Conservation (phyloP, 441 rosid genomes). For the Erysimum pusillum region DNA sequence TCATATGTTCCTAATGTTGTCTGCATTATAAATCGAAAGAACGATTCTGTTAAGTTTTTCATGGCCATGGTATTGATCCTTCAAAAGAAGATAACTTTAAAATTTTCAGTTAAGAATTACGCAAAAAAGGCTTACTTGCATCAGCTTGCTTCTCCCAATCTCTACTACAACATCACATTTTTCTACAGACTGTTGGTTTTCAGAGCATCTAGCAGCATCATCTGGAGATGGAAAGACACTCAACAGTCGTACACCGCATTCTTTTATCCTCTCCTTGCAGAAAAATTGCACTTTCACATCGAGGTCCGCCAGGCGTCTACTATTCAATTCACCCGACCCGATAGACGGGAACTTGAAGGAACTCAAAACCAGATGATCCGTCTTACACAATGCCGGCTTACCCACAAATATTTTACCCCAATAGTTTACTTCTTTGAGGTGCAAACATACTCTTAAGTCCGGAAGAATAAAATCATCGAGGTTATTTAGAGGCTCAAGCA, state of each 20-base stretch:
- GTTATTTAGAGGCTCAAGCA: no score
- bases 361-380: conserved; percentile 13
- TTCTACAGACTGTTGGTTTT: conserved; percentile 7
- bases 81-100: background rate
- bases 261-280: conserved; percentile 1
- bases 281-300: background rate
- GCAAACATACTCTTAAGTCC: no score
- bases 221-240: background rate
- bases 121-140: background rate
- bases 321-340: no score
- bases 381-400: background rate
- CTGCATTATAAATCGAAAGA: background rate
- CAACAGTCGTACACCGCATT: conserved; percentile 26
- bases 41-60: background rate
- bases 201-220: background rate
- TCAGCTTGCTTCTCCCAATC: no score
- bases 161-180: background rate
- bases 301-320: background rate
- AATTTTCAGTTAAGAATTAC: background rate
- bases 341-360: background rate
- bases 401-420: no score
- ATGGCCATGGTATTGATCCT: background rate
- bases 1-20: background rate
- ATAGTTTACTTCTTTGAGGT: no score
- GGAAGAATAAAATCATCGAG: no score